Percentiles rank a stretch among this genome's conserved stretches.
These are phyloP conservation scores for Dacryopinax spathularia DNA, from an alignment of 768 basidiomycete species.

Conservation along the genomic window DNA sequence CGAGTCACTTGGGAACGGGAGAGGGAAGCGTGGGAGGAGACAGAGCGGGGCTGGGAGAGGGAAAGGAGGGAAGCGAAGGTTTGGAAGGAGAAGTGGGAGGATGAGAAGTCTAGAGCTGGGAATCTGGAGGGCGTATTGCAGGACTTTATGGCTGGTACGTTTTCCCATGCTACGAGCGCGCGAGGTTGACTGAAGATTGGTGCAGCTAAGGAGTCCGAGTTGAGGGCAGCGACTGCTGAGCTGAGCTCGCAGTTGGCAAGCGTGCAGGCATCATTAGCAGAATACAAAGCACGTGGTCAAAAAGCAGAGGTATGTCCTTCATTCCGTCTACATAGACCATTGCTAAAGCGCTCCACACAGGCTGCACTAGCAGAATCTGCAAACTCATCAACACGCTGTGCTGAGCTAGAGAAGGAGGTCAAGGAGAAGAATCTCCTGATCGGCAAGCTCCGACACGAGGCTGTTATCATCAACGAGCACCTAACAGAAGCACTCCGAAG, in stretches of 20 bases:
- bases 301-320: slow-evolving; percentile 60
- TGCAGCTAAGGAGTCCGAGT: slow-evolving; percentile 78
- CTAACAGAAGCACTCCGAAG: slow-evolving; percentile 95
- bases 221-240: slow-evolving; percentile 70
- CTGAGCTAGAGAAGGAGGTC: slow-evolving; percentile 71
- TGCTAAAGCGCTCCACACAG: slow-evolving; percentile 27
- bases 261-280: slow-evolving; percentile 64
- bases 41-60: slow-evolving; percentile 48
- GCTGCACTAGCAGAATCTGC: slow-evolving; percentile 61
- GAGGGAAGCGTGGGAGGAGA: slow-evolving; percentile 19
- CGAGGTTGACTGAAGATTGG: slow-evolving; percentile 6
- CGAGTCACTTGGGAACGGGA: slow-evolving; percentile 39
- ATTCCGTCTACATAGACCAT: slow-evolving; percentile 5
- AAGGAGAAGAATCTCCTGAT: slow-evolving; percentile 93
- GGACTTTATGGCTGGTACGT: slow-evolving; percentile 85
- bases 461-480: slow-evolving; percentile 94
- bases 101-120: slow-evolving; percentile 54
- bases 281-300: slow-evolving; percentile 76
- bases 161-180: slow-evolving; percentile 1
- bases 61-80: slow-evolving; percentile 45
- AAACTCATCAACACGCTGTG: slow-evolving; percentile 48
- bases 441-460: slow-evolving; percentile 92
- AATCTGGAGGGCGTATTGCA: slow-evolving; percentile 88
- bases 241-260: slow-evolving; percentile 60
- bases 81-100: slow-evolving; percentile 44